These are phyloP conservation scores for Penicillium polonicum DNA, from an alignment of 2,329 filamentous ascomycete species.

Conservation along the genomic window DNA sequence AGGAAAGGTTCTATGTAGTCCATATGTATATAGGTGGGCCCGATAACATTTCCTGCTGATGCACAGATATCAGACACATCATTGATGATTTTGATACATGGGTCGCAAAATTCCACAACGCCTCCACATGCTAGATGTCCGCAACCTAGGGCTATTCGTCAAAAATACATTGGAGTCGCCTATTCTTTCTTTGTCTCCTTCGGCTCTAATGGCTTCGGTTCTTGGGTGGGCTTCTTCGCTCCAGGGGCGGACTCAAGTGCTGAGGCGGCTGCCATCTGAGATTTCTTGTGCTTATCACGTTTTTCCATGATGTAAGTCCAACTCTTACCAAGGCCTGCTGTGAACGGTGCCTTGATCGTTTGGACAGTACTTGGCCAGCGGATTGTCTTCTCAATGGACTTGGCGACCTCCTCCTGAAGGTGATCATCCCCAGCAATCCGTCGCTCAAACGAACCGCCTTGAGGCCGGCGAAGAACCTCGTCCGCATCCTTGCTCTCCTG, in stretches of 20 bases:
- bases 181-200: conserved; percentile 17
- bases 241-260: conserved; percentile 12
- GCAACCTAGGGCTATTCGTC: neutral
- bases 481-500: conserved; percentile 67
- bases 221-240: neutral
- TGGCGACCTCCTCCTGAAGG: conserved; percentile 68
- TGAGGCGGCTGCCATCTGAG: conserved; percentile 31
- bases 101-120: conserved; percentile 18
- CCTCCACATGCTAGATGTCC: conserved; percentile 17
- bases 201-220: neutral
- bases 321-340: conserved; percentile 68
- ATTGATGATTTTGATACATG: conserved; percentile 13
- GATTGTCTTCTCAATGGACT: conserved; percentile 82
- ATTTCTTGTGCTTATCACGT: conserved; percentile 58
- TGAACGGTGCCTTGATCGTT: conserved; percentile 79
- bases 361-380: conserved; percentile 89
- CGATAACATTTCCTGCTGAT: conserved; percentile 4
- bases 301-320: conserved; percentile 82
- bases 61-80: conserved; percentile 10
- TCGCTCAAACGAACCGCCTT: conserved; percentile 82
- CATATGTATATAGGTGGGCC: conserved; percentile 6
- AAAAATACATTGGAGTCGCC: neutral
- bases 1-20: conserved; percentile 4
- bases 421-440: conserved; percentile 73
- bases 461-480: conserved; percentile 65